These are phyloP conservation scores for Chaetomium globosum DNA, from an alignment of 2,329 filamentous ascomycete genomes.

Conservation along the genomic window DNA sequence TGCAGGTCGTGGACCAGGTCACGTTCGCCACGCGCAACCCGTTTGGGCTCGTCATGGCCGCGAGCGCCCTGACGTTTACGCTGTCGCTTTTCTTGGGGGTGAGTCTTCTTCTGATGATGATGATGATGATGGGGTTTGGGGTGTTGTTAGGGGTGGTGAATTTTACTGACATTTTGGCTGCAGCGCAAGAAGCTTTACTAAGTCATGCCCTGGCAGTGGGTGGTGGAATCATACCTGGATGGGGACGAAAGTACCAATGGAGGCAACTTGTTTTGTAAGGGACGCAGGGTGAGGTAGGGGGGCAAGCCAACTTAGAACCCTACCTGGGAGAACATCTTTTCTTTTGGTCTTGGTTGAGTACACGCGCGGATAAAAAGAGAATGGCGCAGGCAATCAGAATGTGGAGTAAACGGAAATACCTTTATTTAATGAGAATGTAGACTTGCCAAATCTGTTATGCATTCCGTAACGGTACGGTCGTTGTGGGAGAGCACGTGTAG, in stretches of 20 bases:
- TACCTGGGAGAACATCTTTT: not conserved
- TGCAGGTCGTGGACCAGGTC: not conserved
- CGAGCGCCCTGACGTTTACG: not conserved
- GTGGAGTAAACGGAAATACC: not conserved
- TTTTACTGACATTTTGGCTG: not conserved
- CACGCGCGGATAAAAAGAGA: not conserved
- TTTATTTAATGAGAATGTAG: conserved; percentile 1
- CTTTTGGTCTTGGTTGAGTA: not conserved
- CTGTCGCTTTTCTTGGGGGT: not conserved
- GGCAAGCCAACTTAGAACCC: not conserved
- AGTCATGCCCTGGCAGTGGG: not conserved
- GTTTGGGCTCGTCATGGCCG: not conserved
- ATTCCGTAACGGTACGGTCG: not conserved
- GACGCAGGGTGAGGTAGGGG: not conserved
- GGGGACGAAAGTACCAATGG: not conserved
- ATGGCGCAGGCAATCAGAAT: not conserved
- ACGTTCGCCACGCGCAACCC: not conserved
- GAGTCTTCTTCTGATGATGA: not conserved
- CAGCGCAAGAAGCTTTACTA: conserved; percentile 1
- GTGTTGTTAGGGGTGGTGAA: too few relatives aligned
- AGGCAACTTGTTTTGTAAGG: not conserved
- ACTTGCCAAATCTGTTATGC: not conserved
- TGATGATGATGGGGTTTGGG: not conserved
- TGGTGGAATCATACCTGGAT: not conserved
- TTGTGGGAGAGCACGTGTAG: too few relatives aligned